These are phyloP conservation scores for Ascochyta rabiei DNA, from an alignment of 2,329 filamentous ascomycete species.

Conservation along the genomic window DNA sequence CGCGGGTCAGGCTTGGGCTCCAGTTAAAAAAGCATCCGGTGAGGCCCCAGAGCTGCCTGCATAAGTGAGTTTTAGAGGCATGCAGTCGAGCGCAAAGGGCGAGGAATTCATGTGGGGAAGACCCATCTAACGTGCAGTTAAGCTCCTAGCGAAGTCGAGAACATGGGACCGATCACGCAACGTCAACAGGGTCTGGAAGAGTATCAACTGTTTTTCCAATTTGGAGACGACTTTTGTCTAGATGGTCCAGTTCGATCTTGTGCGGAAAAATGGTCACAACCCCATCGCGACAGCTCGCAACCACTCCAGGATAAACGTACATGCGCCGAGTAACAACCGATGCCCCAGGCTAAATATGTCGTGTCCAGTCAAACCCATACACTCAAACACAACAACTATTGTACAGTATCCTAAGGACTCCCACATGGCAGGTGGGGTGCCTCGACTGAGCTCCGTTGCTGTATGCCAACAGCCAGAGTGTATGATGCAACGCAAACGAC, in stretches of 20 bases:
- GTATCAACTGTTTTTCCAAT: slow-evolving; percentile 31
- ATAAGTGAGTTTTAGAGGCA: slow-evolving; percentile 14
- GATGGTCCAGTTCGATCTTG: slow-evolving; percentile 12
- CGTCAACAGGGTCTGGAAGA: background rate
- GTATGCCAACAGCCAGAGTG: slow-evolving; percentile 26
- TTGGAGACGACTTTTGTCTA: slow-evolving; percentile 18
- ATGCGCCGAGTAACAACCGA: slow-evolving; percentile 39
- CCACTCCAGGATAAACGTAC: slow-evolving; percentile 11
- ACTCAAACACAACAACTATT: slow-evolving; percentile 38
- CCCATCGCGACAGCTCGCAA: slow-evolving; percentile 19
- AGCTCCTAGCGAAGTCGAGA: slow-evolving; percentile 11
- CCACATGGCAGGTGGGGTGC: slow-evolving; percentile 19
- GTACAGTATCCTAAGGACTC: slow-evolving; percentile 30
- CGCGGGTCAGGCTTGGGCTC: slow-evolving; percentile 15
- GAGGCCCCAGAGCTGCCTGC: slow-evolving; percentile 23
- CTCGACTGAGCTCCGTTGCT: slow-evolving; percentile 18
- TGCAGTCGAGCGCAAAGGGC: slow-evolving; percentile 11
- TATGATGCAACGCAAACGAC: slow-evolving; percentile 41
- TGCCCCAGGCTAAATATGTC: slow-evolving; percentile 30
- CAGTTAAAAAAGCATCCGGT: slow-evolving; percentile 23
- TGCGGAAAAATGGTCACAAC: slow-evolving; percentile 15
- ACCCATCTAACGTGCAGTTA: slow-evolving; percentile 17
- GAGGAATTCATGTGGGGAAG: slow-evolving; percentile 15
- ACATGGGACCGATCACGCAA: background rate
- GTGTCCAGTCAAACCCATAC: slow-evolving; percentile 27